Percentiles rank a stretch among this genome's conserved stretches.
Evolutionary conservation across 371 early-diverging fungal species (phyloP).

Genomic region (Mucor saturninus): DNA sequence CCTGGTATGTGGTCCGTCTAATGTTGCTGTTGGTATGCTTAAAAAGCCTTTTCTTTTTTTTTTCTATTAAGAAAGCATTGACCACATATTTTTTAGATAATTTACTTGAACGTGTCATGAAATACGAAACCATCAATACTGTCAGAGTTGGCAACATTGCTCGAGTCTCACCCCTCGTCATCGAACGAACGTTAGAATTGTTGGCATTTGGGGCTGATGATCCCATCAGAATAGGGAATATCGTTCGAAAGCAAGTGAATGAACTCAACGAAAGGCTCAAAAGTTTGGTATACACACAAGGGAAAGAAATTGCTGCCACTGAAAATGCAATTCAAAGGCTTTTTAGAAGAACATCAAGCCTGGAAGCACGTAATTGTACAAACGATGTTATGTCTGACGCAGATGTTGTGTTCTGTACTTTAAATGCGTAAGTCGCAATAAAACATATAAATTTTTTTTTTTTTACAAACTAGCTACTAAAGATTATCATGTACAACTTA

Average conservation of each 20-base stretch:
- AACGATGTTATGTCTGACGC: conserved; percentile 29
- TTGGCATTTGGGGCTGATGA: not conserved
- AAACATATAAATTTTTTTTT: not conserved
- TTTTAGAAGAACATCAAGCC: no score
- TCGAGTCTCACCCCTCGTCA: conserved; percentile 67
- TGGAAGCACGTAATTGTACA: no score
- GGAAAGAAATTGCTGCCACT: no score
- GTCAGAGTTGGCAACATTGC: conserved; percentile 88
- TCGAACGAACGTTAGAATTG: conserved; percentile 59
- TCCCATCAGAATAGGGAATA: no score
- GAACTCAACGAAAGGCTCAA: conserved; percentile 60
- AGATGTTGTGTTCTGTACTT: conserved; percentile 61
- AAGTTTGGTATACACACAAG: not conserved
- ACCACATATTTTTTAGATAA: conserved; percentile 60
- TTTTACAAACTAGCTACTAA: not conserved
- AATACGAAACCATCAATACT: conserved; percentile 43
- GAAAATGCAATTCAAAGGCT: no score
- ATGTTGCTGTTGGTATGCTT: conserved; percentile 81
- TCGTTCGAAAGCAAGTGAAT: conserved; percentile 19
- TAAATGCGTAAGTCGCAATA: conserved; percentile 48
- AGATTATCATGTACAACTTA: not conserved
- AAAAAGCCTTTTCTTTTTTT: not conserved
- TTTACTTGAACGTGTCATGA: conserved; percentile 71
- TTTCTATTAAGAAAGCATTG: not conserved
- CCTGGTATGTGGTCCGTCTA: conserved; percentile 92